These are phyloP conservation scores for Trichoderma gamsii DNA, from an alignment of 495 filamentous ascomycete species.

Conservation along the genomic window DNA sequence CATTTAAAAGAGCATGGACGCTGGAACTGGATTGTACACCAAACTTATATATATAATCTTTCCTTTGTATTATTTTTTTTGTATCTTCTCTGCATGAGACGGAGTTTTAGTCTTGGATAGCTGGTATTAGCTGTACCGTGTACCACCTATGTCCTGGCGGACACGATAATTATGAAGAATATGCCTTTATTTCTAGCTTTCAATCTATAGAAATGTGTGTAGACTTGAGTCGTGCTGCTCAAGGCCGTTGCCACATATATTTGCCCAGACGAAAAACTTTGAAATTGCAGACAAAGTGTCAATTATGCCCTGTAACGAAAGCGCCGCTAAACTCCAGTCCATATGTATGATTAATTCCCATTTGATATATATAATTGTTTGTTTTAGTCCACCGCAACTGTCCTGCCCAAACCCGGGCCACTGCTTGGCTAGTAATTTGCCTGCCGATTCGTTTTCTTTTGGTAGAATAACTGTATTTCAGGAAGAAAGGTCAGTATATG, in stretches of 20 bases:
- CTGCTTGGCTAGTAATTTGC: slow-evolving; percentile 32
- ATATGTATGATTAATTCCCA: background rate
- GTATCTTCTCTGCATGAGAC: background rate
- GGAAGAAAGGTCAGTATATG: background rate
- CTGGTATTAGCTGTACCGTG: background rate
- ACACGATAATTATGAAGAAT: slow-evolving; percentile 13
- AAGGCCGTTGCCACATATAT: background rate
- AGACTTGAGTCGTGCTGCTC: background rate
- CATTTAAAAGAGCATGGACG: slow-evolving; percentile 48
- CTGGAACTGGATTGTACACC: slow-evolving; percentile 3
- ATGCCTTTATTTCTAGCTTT: background rate
- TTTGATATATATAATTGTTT: background rate
- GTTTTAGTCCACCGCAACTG: background rate
- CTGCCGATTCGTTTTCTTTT: slow-evolving; percentile 50
- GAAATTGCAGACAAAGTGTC: background rate
- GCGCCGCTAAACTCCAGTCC: background rate
- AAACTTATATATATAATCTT: slow-evolving; percentile 23
- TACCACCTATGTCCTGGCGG: background rate
- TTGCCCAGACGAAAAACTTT: background rate
- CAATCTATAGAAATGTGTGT: background rate
- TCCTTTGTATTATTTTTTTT: slow-evolving; percentile 16
- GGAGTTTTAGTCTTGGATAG: slow-evolving; percentile 19
- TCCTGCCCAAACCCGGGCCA: slow-evolving; percentile 37
- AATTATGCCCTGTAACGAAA: background rate
- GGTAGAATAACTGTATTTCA: slow-evolving; percentile 41